phyloP scores from a whole-genome alignment of 108 stramenopile species.

The Chaetoceros tenuissimus region DNA sequence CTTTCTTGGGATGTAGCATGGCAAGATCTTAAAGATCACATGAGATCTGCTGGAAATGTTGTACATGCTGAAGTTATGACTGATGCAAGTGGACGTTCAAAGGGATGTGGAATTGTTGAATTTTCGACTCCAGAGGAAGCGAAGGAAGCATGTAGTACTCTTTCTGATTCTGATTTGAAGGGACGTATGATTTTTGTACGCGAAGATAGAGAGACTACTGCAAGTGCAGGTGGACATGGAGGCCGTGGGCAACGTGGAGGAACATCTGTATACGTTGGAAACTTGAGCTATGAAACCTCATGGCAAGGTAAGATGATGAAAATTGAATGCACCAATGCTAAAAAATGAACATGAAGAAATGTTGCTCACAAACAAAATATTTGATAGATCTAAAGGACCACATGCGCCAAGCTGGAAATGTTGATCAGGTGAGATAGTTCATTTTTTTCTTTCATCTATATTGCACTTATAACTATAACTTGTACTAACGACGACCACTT shows the following conservation, averaged over 20 bases:
- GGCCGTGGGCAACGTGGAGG: constrained; percentile 11
- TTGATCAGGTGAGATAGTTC: constrained; percentile 12
- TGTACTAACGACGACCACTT: constrained; percentile 1
- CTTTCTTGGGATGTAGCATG: constrained; percentile 72
- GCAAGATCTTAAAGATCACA: constrained; percentile 95
- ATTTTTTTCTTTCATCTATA: background rate
- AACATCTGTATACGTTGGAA: constrained; percentile 74
- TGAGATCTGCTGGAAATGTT: constrained; percentile 79
- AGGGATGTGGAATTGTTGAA: constrained; percentile 89
- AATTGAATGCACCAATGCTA: no score
- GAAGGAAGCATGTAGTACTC: constrained; percentile 33
- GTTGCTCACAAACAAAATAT: constrained; percentile 39
- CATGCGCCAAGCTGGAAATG: constrained; percentile 78
- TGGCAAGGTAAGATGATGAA: no score
- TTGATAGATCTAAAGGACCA: constrained; percentile 93
- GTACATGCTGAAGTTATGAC: constrained; percentile 70
- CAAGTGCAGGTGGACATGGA: constrained; percentile 12
- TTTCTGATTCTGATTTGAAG: constrained; percentile 64
- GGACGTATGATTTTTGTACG: constrained; percentile 67
- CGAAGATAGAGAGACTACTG: constrained; percentile 44
- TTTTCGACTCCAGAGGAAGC: constrained; percentile 68
- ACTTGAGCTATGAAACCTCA: constrained; percentile 69
- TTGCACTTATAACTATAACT: no score
- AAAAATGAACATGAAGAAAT: no score
- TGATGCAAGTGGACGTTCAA: constrained; percentile 65